Evolutionary conservation across 768 basidiomycete species (phyloP).

Genomic region (Aureoboletus auriporus): DNA sequence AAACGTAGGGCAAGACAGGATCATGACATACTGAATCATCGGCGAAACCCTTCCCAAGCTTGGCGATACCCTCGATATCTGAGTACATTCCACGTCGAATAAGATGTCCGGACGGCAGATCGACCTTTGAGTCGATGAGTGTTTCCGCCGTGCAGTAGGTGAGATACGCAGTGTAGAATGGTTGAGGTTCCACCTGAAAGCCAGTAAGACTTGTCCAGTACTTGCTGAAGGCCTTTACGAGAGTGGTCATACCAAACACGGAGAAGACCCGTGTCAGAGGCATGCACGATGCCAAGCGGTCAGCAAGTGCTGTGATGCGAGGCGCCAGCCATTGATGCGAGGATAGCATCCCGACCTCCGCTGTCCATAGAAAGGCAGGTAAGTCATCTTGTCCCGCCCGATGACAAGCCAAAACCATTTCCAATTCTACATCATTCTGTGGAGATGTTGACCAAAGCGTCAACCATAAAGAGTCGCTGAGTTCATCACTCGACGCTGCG

Average conservation of each 20-base stretch:
- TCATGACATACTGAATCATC: conserved; percentile 43
- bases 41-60: conserved; percentile 49
- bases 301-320: conserved; percentile 35
- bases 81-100: conserved; percentile 35
- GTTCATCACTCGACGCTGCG: conserved; percentile 18
- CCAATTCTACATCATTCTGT: conserved; percentile 31
- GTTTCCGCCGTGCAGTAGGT: conserved; percentile 41
- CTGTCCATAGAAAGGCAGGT: conserved; percentile 51
- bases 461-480: conserved; percentile 41
- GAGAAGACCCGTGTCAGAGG: conserved; percentile 46
- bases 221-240: conserved; percentile 41
- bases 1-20: neutral
- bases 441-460: conserved; percentile 41
- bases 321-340: conserved; percentile 28
- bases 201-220: conserved; percentile 43
- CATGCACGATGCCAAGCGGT: conserved; percentile 35
- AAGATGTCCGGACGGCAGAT: conserved; percentile 31
- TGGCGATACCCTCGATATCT: conserved; percentile 40
- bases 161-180: conserved; percentile 50
- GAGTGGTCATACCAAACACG: conserved; percentile 41
- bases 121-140: conserved; percentile 23
- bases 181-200: conserved; percentile 34
- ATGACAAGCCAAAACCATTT: conserved; percentile 46
- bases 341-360: conserved; percentile 24
- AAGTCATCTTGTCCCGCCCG: conserved; percentile 41